Evolutionary conservation across 257 asterid genomes (phyloP).

Genomic region (Linderniella brevidens): DNA sequence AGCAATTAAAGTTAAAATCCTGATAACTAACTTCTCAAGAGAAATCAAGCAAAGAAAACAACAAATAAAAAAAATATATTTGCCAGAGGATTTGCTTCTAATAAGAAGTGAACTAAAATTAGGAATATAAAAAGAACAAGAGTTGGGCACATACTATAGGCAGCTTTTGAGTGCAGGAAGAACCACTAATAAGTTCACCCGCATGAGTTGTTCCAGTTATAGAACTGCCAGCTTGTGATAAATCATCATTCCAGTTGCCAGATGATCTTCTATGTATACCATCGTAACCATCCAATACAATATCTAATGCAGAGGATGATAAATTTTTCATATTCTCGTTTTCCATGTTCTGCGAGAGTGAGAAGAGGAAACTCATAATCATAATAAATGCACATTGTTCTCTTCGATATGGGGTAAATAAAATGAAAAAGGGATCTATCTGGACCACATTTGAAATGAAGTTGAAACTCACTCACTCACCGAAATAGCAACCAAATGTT

Average conservation of each 20-base stretch:
- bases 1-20: too few species aligned
- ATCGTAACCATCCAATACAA: conserved; percentile 26
- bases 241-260: conserved; percentile 72
- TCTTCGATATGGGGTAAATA: too few species aligned
- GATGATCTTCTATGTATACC: conserved; percentile 42
- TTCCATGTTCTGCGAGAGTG: conserved; percentile 35
- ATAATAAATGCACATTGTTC: too few species aligned
- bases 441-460: too few species aligned
- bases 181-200: conserved; percentile 67
- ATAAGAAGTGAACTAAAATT: conserved; percentile 6
- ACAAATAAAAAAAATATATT: background rate
- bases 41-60: background rate
- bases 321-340: conserved; percentile 42
- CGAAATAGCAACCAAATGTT: background rate
- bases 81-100: background rate
- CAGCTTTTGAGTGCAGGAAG: conserved; percentile 52
- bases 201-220: conserved; percentile 64
- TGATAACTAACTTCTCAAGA: too few species aligned
- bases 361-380: conserved; percentile 8
- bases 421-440: too few species aligned
- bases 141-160: conserved; percentile 38
- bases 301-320: conserved; percentile 30
- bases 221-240: conserved; percentile 71
- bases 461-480: too few species aligned
- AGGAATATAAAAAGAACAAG: conserved; percentile 11